Base-by-base conservation (phyloP, 2,329 filamentous ascomycete species). In the Herpotrichia juniperi region DNA sequence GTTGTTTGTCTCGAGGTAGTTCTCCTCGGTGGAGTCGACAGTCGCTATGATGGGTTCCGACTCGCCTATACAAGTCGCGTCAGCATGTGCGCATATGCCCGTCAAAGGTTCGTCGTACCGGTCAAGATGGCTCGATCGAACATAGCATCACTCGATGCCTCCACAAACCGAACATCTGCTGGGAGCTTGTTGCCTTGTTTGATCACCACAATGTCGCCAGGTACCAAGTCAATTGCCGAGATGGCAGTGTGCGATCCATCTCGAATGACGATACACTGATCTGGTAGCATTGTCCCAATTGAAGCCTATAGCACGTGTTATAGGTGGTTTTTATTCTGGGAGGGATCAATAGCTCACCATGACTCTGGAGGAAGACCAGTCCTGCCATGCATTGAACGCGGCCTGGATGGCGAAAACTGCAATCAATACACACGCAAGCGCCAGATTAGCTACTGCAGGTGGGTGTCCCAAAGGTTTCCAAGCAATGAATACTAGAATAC, bases 261-360 rank as follows among this genome's bases (percentile, higher is more conserved):
- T 17, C 89, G 83, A 6, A 88, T 73, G 7, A 89, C 79, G 22
- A 86, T 76, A 61, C 87, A 90, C 52, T 85, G 80, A 61, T 91
- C 88, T 0, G 89, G 89, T n/a, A 93, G 79, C 88, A 93, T 90
- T 16, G 83, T 87, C 42, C 87, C 89, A 67, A 93, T 93, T 0
- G 87, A 28, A 26, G 24, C 40, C n/a, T n/a, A n/a, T n/a, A n/a
- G n/a, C n/a, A n/a, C n/a, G n/a, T n/a, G n/a, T n/a, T n/a, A n/a
- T n/a, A n/a, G n/a, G n/a, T n/a, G n/a, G n/a, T n/a, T n/a, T n/a
- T n/a, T n/a, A 4, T n/a, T 17, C 21, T 39, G 21, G 40, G 90
- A 16, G 85, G 83, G n/a, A n/a, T n/a, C n/a, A n/a, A n/a, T n/a
- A n/a, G n/a, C n/a, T n/a, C n/a, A n/a, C n/a, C 90, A 93, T 93